These are phyloP conservation scores for Yamadazyma dushanensis DNA, from an alignment of 1,139 yeast genomes.

Conservation along the genomic window DNA sequence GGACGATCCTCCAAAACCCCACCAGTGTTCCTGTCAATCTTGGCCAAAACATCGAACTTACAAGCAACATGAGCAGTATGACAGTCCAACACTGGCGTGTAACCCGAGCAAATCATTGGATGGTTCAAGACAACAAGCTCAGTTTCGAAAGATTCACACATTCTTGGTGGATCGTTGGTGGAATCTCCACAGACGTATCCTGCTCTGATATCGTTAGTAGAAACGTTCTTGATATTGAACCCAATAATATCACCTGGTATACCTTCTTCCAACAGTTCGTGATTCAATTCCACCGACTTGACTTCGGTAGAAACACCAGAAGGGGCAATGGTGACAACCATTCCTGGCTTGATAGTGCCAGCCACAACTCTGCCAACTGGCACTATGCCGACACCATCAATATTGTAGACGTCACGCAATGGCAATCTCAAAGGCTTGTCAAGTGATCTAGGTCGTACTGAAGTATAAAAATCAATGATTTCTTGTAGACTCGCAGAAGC, in stretches of 20 bases:
- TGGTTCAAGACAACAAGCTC: conserved; percentile 90
- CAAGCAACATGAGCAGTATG: conserved; percentile 96
- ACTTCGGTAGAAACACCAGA: conserved; percentile 92
- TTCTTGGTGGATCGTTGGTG: conserved; percentile 92
- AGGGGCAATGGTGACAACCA: conserved; percentile 89
- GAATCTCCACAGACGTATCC: conserved; percentile 96
- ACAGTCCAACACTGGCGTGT: conserved; percentile 92
- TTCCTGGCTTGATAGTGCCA: conserved; percentile 90
- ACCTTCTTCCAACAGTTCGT: conserved; percentile 84
- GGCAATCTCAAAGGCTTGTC: conserved; percentile 92
- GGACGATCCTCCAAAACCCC: conserved; percentile 81
- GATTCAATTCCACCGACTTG: conserved; percentile 93
- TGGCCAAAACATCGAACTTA: conserved; percentile 83
- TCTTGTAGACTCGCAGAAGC: conserved; percentile 87
- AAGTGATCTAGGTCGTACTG: conserved; percentile 86
- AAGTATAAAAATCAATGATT: conserved; percentile 85
- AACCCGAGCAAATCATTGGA: conserved; percentile 92
- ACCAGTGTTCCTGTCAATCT: conserved; percentile 95
- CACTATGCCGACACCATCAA: conserved; percentile 92
- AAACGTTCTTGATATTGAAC: conserved; percentile 92
- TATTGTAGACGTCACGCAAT: conserved; percentile 90
- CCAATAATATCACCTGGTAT: conserved; percentile 96
- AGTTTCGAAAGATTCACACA: conserved; percentile 80
- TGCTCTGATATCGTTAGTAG: conserved; percentile 92
- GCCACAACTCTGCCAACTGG: conserved; percentile 95